Evolutionary conservation across 129 eudicot genomes (phyloP), one percentile per base, ranked within the genome.

Genomic region (Centella asiatica): DNA sequence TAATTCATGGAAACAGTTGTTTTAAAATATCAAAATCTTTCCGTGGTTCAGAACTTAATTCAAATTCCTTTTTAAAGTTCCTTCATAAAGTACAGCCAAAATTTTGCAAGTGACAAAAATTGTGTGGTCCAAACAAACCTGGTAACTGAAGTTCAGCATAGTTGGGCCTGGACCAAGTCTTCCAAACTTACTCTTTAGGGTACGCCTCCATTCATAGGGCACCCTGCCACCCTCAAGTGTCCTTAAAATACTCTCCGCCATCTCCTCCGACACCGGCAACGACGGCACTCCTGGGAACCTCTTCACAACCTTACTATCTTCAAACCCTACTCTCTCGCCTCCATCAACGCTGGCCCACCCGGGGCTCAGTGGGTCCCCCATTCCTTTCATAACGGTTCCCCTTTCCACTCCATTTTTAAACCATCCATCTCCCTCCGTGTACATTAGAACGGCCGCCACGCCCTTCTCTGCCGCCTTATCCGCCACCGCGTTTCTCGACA

Each of bases 151-250:
- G 55, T 86, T 90, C 69, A 90, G 73, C 74, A 74, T 69, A 52
- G 80, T 72, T 60, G 95, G 97, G 44, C 94, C 95, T 23, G 95
- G 95, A 20, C 97, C 97, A 78, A 81, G 77, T 65, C 83, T 60
- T 13, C 34, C 51, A 60, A 72, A 62, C 24, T 18, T 57, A 31
- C 31, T 26, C 29, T 52, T 26, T 6, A 62, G 44, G 76, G 69
- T 76, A 57, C 64, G 18, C 69, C 68, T 71, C 92, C 92, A 80
- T 25, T 65, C 71, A 27, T 68, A 19, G 56, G 94, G 85, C 72
- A 77, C 50, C 52, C 51, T 67, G 48, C 76, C 48, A 70, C 97
- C 94, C 29, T 73, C 94, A 62, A 90, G 66, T 13, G 83, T 72
- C 77, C 49, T 74, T 64, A 90, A 29, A 22, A 90, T 79, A 48